Base-by-base conservation (phyloP, 306 rosid species). In the Heteromeles arbutifolia region DNA sequence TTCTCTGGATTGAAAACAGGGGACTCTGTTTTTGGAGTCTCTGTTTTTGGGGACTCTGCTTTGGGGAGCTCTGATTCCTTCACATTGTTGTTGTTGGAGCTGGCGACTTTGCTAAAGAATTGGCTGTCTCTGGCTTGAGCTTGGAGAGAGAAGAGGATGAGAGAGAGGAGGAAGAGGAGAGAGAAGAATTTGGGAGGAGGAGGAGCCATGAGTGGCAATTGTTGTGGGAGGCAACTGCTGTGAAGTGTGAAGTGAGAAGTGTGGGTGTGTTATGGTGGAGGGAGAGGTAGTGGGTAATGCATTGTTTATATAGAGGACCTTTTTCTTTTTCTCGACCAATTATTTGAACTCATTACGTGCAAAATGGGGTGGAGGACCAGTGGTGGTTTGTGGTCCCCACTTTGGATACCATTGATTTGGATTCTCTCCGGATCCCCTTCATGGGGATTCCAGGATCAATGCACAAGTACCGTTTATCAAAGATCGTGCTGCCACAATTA, bases 61-160 rank as follows among this genome's bases (percentile, higher is more conserved):
- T 48, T 48, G 6, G 77, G 65, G 62, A 12, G 78, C 21, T 71
- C 78, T 74, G 80, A 80, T 65, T 84, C 89, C 70, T 88, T 86
- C 56, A 45, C 74, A 13, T 74, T 43, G 78, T 76, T 57, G 77
- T 39, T 61, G 72, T 79, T 75, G 72, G 59, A 52, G 70, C 69
- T 83, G 44, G 96, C 59, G 70, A 89, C 83, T 83, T 95, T 95
- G 90, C 93, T 92, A 89, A 95, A 95, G 91, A 89, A 90, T 41
- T 86, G 80, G 71, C 91, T 92, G 5, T 91, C 97, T 84, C 99
- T 85, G 22, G 92, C 96, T 53, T 67, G 80, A 37, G 71, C 84
- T 58, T 87, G 92, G 24, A 84, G 71, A 75, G 91, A 80, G 5
- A 88, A 53, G 31, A 88, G 63, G 26, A 89, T 54, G 85, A 90